Evolutionary conservation across 2,329 filamentous ascomycete species (phyloP), one percentile per base, ranked within the genome.

Genomic region (Xylariales sp.): DNA sequence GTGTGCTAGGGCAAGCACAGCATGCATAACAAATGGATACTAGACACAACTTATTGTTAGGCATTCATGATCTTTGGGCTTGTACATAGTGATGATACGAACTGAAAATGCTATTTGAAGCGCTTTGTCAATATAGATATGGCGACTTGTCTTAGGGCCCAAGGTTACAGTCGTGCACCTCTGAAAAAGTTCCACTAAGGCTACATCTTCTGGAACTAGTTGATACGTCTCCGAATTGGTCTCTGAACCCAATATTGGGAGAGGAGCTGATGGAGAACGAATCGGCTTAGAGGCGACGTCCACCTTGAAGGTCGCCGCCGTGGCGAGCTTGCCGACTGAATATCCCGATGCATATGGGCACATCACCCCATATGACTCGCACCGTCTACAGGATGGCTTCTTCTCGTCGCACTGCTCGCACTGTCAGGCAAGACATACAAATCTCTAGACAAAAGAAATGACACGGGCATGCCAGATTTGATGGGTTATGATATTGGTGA

Each of bases 141-240:
- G 40, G 12, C 51, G 55, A 17, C 53, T 59, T 3, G 37, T 41
- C 27, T 42, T 38, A 0, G 51, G 60, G 1, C 64, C 67, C 10
- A 73, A 47, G 0, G 67, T 65, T 16, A 62, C 45, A 8, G 67
- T 54, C 0, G 67, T 71, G 33, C 66, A 54, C 8, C 56, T 54
- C 24, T 65, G 55, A 40, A 75, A 76, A 18, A 60, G 59, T 6
- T 61, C 48, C 8, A 74, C 48, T 2, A 63, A 48, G 11, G 57
- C 54, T 32, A 67, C 47, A 33, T 59, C 59, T 20, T 35, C 41
- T 18, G 46, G 42, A n/a, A 53, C 54, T 6, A 67, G 53, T 21
- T 58, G 49, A 32, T 64, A 60, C 7, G 23, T 17, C 31, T 44
- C 39, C 4, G 8, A 24, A 46, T 46, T 18, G 53, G 48, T 12